These are phyloP conservation scores for Cyclotella choctawhatcheeana DNA, from an alignment of 108 stramenopile genomes.

Conservation along the genomic window DNA sequence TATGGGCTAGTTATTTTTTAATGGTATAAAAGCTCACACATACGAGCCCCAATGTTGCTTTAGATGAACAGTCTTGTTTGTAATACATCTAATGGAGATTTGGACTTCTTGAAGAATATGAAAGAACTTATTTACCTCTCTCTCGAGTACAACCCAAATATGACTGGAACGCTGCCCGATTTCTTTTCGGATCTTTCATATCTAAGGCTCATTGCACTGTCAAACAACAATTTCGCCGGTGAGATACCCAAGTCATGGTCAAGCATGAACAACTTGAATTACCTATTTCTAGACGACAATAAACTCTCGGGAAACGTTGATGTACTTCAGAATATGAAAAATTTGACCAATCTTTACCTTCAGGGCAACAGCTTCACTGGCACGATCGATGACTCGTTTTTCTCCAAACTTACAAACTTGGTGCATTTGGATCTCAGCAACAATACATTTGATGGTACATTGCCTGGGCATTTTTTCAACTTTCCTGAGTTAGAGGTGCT, in stretches of 20 bases:
- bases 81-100: constrained; percentile 21
- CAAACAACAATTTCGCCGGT: constrained; percentile 28
- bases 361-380: constrained; percentile 47
- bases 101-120: constrained; percentile 21
- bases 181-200: constrained; percentile 10
- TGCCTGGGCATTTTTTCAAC: constrained; percentile 47
- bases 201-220: constrained; percentile 15
- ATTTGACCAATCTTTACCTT: constrained; percentile 44
- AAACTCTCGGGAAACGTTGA: constrained; percentile 24
- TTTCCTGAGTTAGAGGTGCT: constrained; percentile 38
- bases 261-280: constrained; percentile 5
- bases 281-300: constrained; percentile 30
- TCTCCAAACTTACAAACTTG: constrained; percentile 25
- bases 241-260: constrained; percentile 18
- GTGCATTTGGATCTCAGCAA: constrained; percentile 37
- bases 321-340: constrained; percentile 27
- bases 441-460: constrained; percentile 24
- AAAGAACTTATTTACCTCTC: constrained; percentile 12
- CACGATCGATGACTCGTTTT: constrained; percentile 36
- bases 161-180: constrained; percentile 36
- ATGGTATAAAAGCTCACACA: too few species aligned
- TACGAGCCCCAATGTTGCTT: too few species aligned
- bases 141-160: constrained; percentile 32
- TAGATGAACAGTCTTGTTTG: constrained; percentile 7
- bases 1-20: too few species aligned